Conservation (phyloP, 2,329 filamentous ascomycete genomes). For the Elsinoe perseae region DNA sequence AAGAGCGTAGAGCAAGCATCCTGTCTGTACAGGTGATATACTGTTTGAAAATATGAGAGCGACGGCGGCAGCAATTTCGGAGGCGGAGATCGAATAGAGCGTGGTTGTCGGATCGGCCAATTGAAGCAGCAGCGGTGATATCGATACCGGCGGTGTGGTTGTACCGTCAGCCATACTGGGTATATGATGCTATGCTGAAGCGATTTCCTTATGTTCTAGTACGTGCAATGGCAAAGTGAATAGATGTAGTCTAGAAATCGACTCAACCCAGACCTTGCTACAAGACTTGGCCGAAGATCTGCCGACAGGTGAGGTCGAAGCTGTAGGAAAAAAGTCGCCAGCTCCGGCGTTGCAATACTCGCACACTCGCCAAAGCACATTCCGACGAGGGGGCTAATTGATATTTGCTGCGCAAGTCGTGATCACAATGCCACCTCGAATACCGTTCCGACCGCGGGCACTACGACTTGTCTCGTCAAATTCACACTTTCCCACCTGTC, state of each 20-base stretch:
- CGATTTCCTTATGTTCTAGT: not conserved
- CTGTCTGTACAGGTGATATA: constrained; percentile 79
- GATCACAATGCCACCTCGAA: constrained; percentile 46
- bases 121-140: constrained; percentile 65
- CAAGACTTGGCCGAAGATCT: constrained; percentile 5
- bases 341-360: not conserved
- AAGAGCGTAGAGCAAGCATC: constrained; percentile 78
- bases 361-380: too few species aligned
- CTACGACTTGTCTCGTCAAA: constrained; percentile 27
- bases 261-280: constrained; percentile 4
- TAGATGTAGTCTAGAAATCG: constrained; percentile 1
- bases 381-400: too few species aligned
- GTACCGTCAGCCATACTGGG: constrained; percentile 1
- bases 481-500: constrained; percentile 27
- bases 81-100: constrained; percentile 51
- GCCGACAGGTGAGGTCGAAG: constrained; percentile 2
- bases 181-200: not conserved
- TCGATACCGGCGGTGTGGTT: constrained; percentile 35
- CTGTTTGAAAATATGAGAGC: constrained; percentile 86
- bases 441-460: constrained; percentile 36
- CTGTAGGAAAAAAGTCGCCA: constrained; percentile 7
- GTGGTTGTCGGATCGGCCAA: constrained; percentile 54
- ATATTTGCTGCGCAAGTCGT: too few species aligned
- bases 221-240: not conserved
- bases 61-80: constrained; percentile 83